These are phyloP conservation scores for Hypoxylon lienhwacheense DNA, from an alignment of 495 filamentous ascomycete species.

Conservation along the genomic window DNA sequence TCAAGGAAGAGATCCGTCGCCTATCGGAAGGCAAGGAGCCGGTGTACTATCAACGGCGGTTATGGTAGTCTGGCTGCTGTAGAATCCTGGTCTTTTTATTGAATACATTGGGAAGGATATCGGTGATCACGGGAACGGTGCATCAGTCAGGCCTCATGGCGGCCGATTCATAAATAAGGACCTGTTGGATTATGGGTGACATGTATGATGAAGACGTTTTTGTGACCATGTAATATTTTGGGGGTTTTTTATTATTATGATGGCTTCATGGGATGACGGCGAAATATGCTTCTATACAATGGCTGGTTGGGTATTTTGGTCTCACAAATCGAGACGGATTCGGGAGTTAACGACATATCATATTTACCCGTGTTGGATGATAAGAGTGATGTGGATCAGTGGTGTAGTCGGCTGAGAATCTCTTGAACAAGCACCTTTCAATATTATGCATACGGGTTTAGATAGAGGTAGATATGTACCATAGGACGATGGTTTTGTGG, in stretches of 20 bases:
- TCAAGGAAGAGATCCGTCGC: constrained; percentile 54
- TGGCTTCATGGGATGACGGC: constrained; percentile 16
- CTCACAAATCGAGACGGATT: background rate
- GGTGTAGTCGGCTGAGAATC: no score
- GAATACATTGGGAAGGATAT: no score
- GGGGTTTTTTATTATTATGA: no score
- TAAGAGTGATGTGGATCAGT: background rate
- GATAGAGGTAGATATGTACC: no score
- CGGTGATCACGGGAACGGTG: constrained; percentile 7
- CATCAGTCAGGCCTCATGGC: background rate
- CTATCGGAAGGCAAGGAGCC: constrained; percentile 44
- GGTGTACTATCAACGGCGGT: constrained; percentile 50
- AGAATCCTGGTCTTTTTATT: background rate
- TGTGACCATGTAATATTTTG: no score
- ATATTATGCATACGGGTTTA: no score
- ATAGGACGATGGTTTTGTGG: background rate
- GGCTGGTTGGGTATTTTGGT: constrained; percentile 1
- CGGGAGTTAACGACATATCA: background rate
- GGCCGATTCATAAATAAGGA: background rate
- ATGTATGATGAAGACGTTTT: constrained; percentile 15
- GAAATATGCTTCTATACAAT: constrained; percentile 3
- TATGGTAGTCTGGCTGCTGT: constrained; percentile 39
- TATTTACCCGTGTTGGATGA: background rate
- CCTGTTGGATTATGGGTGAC: constrained; percentile 8
- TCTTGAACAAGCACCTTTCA: no score